Conservation (phyloP, 345 rosid species). For the Linum lewisii region DNA sequence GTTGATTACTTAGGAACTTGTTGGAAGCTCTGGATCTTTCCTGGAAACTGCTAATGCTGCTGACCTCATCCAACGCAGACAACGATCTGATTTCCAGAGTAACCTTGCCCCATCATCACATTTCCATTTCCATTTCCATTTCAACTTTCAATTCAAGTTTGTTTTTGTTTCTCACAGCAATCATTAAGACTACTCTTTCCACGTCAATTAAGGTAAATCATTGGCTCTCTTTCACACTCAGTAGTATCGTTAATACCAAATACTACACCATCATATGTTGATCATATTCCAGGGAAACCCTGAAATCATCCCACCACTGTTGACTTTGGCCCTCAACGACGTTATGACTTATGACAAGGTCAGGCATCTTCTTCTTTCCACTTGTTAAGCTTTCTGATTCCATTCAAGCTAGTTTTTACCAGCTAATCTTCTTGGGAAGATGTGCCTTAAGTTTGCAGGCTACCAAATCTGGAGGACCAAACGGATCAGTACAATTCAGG, state of each 20-base stretch:
- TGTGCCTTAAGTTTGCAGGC: conserved; percentile 36
- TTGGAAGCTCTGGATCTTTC: conserved; percentile 49
- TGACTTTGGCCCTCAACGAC: conserved; percentile 75
- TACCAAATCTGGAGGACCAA: conserved; percentile 90
- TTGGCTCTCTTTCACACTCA: not conserved
- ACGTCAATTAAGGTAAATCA: conserved; percentile 41
- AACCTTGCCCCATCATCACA: no score
- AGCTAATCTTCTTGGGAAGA: conserved; percentile 17
- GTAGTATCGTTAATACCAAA: no score
- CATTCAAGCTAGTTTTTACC: not conserved
- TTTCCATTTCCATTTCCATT: no score
- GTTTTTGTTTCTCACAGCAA: conserved; percentile 38
- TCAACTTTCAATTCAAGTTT: not conserved
- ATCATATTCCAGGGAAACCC: conserved; percentile 47
- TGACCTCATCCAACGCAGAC: conserved; percentile 80
- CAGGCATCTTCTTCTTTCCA: conserved; percentile 14
- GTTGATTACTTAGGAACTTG: conserved; percentile 41
- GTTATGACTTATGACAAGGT: conserved; percentile 88
- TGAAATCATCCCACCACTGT: conserved; percentile 55
- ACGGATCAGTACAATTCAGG: conserved; percentile 90
- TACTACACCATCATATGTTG: no score
- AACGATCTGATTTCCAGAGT: conserved; percentile 78
- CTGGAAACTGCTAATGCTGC: conserved; percentile 63
- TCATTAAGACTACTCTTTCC: conserved; percentile 38
- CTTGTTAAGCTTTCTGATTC: not conserved